Percentiles rank a stretch among this genome's conserved stretches.
phyloP scores from a whole-genome alignment of 169 alveolate species.

The Plasmodium falciparum region DNA sequence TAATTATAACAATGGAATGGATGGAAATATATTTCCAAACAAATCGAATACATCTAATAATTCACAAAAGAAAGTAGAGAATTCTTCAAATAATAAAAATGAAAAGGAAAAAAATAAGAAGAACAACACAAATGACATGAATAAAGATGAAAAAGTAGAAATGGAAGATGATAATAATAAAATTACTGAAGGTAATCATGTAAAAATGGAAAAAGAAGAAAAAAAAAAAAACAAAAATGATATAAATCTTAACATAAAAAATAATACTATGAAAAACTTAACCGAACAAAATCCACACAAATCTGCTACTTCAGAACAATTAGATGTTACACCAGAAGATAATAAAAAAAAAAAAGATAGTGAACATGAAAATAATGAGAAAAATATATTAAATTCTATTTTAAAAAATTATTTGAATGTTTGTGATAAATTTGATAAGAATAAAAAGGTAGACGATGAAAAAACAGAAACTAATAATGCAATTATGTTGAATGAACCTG shows the following conservation, averaged over 20 bases:
- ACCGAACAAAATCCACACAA: not conserved
- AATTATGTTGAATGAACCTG: not conserved
- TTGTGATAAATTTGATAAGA: slow-evolving; percentile 4
- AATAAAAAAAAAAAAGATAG: not conserved
- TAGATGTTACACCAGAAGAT: not conserved
- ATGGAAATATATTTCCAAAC: slow-evolving; percentile 7
- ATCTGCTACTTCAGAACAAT: not conserved
- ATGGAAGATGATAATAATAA: slow-evolving; percentile 1
- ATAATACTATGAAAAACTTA: not conserved
- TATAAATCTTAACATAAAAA: not conserved
- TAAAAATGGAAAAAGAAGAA: not conserved
- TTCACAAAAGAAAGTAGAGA: not conserved
- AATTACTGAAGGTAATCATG: not conserved
- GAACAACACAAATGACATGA: not conserved
- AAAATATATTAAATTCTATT: not conserved
- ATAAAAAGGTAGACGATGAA: not conserved
- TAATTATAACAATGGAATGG: slow-evolving; percentile 13
- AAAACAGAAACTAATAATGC: not conserved
- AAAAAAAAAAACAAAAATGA: not conserved
- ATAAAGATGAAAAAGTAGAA: not conserved
- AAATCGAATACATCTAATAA: not conserved
- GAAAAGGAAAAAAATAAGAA: not conserved
- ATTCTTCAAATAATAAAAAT: not conserved
- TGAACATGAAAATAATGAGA: not conserved
- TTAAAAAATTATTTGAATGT: slow-evolving; percentile 10